Evolutionary conservation across 345 rosid species (phyloP).

Genomic region (Murraya paniculata): DNA sequence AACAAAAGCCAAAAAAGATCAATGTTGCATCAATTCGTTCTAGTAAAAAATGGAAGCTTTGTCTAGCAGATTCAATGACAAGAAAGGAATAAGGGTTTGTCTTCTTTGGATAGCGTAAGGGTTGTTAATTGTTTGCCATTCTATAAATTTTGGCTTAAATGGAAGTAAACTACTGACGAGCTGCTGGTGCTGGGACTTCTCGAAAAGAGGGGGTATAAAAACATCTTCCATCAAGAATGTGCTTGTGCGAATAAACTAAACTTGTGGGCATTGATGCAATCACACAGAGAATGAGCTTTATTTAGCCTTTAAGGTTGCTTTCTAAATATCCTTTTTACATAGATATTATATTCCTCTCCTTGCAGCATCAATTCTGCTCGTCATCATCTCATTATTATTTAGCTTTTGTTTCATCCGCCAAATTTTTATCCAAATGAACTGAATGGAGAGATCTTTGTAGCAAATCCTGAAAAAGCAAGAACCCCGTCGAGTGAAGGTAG

Average conservation of each 20-base stretch:
- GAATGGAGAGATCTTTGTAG: constrained; percentile 22
- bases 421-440: constrained; percentile 23
- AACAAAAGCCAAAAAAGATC: neutral
- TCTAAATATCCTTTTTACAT: constrained; percentile 19
- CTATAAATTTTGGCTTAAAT: neutral
- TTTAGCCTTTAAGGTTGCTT: constrained; percentile 32
- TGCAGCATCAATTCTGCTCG: constrained; percentile 43
- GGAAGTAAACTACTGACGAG: constrained; percentile 12
- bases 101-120: no score
- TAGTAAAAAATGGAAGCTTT: neutral
- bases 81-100: constrained; percentile 12
- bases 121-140: neutral
- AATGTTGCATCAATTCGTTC: neutral
- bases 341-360: neutral
- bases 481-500: neutral
- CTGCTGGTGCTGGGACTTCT: constrained; percentile 17
- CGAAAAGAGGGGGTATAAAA: neutral
- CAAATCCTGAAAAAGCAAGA: constrained; percentile 17
- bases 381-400: constrained; percentile 30
- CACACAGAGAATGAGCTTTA: constrained; percentile 31
- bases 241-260: constrained; percentile 29
- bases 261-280: constrained; percentile 40
- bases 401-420: constrained; percentile 12
- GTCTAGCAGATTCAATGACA: constrained; percentile 15
- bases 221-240: constrained; percentile 18